These are phyloP conservation scores for Coemansia sp. DNA, from an alignment of 192 early-diverging fungal genomes.

Conservation along the genomic window DNA sequence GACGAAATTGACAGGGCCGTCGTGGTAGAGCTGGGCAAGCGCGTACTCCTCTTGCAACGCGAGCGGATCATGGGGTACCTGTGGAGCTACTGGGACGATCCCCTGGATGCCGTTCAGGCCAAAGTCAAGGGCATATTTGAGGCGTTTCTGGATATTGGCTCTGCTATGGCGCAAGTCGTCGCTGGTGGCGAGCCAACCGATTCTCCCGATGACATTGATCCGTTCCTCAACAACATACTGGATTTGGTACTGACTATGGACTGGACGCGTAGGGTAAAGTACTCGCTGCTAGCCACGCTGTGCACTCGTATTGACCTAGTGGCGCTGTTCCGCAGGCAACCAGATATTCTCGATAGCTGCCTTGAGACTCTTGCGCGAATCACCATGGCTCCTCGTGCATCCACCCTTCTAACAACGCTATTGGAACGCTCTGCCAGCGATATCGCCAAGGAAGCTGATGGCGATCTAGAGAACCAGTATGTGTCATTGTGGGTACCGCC, in stretches of 20 bases:
- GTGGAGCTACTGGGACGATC: slow-evolving; percentile 85
- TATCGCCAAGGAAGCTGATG: neutral
- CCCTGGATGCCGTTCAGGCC: slow-evolving; percentile 74
- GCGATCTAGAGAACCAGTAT: slow-evolving; percentile 18
- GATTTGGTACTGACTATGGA: slow-evolving; percentile 71
- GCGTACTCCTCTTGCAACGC: slow-evolving; percentile 46
- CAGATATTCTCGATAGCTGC: slow-evolving; percentile 62
- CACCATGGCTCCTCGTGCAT: slow-evolving; percentile 54
- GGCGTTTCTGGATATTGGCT: slow-evolving; percentile 64
- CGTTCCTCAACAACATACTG: slow-evolving; percentile 62
- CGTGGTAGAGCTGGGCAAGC: slow-evolving; percentile 42
- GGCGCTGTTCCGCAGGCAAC: slow-evolving; percentile 56
- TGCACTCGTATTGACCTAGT: slow-evolving; percentile 46
- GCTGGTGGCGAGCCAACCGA: neutral
- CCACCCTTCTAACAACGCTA: slow-evolving; percentile 47
- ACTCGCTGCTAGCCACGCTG: slow-evolving; percentile 69
- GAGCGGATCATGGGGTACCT: slow-evolving; percentile 70
- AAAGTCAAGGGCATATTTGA: slow-evolving; percentile 72
- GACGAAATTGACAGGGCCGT: neutral
- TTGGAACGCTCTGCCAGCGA: slow-evolving; percentile 28
- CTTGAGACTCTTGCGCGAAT: slow-evolving; percentile 61
- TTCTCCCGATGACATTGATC: slow-evolving; percentile 4
- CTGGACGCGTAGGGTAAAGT: slow-evolving; percentile 79
- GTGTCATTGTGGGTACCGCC: slow-evolving; percentile 28
- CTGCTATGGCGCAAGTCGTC: slow-evolving; percentile 34